A percentile compares a stretch with the other conserved stretches of the same genome.
phyloP scores from a whole-genome alignment of 108 stramenopile species.

The Stephanodiscus triporus region DNA sequence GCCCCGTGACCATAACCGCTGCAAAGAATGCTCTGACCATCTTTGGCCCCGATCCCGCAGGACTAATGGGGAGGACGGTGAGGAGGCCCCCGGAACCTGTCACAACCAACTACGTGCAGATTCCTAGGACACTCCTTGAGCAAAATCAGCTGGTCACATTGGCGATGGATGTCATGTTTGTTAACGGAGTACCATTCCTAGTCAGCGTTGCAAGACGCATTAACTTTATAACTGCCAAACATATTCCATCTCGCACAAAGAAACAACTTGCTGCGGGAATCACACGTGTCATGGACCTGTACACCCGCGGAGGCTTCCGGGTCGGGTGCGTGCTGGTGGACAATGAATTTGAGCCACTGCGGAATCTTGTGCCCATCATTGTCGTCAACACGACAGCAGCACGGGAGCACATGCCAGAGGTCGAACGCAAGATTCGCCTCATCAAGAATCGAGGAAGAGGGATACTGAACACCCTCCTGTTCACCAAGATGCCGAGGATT shows the following conservation, averaged over 20 bases:
- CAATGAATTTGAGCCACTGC: no score
- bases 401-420: constrained; percentile 27
- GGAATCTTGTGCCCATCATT: no score
- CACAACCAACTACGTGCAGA: constrained; percentile 8
- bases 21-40: constrained; percentile 11
- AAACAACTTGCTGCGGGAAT: no score
- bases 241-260: constrained; percentile 22
- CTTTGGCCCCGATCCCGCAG: constrained; percentile 28
- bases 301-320: no score
- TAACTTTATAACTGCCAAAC: constrained; percentile 27
- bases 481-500: no score
- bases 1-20: constrained; percentile 18
- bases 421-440: constrained; percentile 20
- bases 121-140: constrained; percentile 16
- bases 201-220: constrained; percentile 32
- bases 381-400: constrained; percentile 26
- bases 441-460: constrained; percentile 10
- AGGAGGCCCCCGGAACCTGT: constrained; percentile 22
- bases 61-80: constrained; percentile 33
- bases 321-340: no score
- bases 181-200: constrained; percentile 46
- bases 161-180: constrained; percentile 41
- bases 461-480: constrained; percentile 11
- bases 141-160: constrained; percentile 32
- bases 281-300: no score